Evolutionary conservation across 1,284 basidiomycete species (phyloP).

Genomic region (Cerioporus squamosus): DNA sequence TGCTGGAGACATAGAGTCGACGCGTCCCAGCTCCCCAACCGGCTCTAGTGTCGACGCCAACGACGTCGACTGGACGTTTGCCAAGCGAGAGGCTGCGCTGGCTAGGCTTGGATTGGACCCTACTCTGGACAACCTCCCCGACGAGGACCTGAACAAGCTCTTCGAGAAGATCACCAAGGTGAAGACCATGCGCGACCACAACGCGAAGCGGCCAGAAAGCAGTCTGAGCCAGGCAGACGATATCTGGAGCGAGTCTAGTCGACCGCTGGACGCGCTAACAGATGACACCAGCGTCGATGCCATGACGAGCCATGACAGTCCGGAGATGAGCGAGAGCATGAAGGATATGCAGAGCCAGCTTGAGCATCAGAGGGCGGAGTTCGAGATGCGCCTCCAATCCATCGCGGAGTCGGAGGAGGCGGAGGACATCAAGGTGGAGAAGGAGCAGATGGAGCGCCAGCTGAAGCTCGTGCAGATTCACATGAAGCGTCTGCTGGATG

Average conservation of each 20-base stretch:
- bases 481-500: constrained; percentile 82
- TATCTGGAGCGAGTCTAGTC: constrained; percentile 81
- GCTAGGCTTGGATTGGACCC: constrained; percentile 85
- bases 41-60: constrained; percentile 68
- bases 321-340: constrained; percentile 64
- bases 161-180: constrained; percentile 94
- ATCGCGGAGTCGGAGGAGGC: constrained; percentile 75
- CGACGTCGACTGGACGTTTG: constrained; percentile 93
- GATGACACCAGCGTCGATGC: constrained; percentile 86
- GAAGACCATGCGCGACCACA: constrained; percentile 84
- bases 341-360: constrained; percentile 75
- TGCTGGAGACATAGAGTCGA: constrained; percentile 47
- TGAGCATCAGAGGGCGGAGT: constrained; percentile 49
- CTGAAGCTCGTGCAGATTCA: constrained; percentile 80
- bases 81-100: constrained; percentile 90
- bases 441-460: constrained; percentile 90
- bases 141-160: constrained; percentile 91
- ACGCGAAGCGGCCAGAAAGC: constrained; percentile 79
- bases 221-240: constrained; percentile 85
- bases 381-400: constrained; percentile 72
- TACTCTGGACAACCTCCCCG: constrained; percentile 86
- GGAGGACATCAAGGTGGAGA: constrained; percentile 86
- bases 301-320: constrained; percentile 66
- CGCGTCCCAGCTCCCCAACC: constrained; percentile 80
- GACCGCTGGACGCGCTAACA: constrained; percentile 75